Conservation (phyloP, 495 filamentous ascomycete species). For the Choiromyces venosus region DNA sequence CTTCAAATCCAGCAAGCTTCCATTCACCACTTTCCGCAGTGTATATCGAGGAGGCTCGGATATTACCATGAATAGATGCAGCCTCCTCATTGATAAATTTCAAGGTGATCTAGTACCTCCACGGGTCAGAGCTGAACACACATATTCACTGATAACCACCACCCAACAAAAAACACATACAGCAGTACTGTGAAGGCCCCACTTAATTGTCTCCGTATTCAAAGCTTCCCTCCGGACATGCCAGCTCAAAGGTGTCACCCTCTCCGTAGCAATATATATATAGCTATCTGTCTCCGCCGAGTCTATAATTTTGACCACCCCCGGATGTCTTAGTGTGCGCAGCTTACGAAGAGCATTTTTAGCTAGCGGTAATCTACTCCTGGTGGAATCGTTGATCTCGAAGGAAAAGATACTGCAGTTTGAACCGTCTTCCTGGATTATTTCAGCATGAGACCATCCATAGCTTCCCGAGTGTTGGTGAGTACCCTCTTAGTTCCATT, state of each 20-base stretch:
- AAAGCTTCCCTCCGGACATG: constrained; percentile 76
- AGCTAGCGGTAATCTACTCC: constrained; percentile 72
- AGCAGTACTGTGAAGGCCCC: constrained; percentile 82
- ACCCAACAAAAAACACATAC: constrained; percentile 44
- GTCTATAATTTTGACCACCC: constrained; percentile 86
- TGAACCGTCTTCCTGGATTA: constrained; percentile 74
- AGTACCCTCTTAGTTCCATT: constrained; percentile 83
- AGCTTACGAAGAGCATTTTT: constrained; percentile 89
- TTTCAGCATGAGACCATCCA: constrained; percentile 19
- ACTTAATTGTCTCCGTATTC: constrained; percentile 85
- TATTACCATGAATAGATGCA: constrained; percentile 76
- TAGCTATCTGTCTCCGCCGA: constrained; percentile 92
- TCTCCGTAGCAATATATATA: constrained; percentile 93
- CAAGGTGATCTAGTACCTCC: constrained; percentile 61
- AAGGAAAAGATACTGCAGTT: constrained; percentile 95
- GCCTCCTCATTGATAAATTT: constrained; percentile 96
- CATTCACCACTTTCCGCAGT: constrained; percentile 94
- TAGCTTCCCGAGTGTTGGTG: neutral
- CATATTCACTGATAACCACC: neutral
- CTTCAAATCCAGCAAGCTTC: constrained; percentile 91
- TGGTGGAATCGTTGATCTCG: constrained; percentile 67
- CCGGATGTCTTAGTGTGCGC: constrained; percentile 85
- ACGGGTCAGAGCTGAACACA: constrained; percentile 17
- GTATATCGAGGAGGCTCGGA: constrained; percentile 79
- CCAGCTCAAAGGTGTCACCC: constrained; percentile 78